Conservation (phyloP, 306 rosid genomes). For the Casuarina cunninghamiana region DNA sequence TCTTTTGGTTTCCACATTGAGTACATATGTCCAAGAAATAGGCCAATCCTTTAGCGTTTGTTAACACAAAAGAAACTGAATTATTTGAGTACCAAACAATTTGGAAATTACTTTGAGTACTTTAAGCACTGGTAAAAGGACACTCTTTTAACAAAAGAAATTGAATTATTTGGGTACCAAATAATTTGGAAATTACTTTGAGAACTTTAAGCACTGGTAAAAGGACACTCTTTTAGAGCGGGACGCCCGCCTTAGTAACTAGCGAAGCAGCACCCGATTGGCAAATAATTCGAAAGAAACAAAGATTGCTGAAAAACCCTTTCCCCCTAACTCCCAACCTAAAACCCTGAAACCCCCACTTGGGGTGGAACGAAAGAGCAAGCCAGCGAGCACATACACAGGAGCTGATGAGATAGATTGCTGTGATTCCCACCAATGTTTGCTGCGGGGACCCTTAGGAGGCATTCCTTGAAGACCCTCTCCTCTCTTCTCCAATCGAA, state of each 20-base stretch:
- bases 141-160: too few species aligned
- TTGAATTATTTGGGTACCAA: too few species aligned
- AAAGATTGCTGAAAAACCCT: neutral
- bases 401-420: neutral
- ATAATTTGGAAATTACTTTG: too few species aligned
- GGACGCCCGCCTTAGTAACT: neutral
- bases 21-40: too few species aligned
- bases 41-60: too few species aligned
- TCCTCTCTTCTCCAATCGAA: slow-evolving; percentile 51
- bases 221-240: too few species aligned
- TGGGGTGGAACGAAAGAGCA: slow-evolving; percentile 14
- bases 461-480: slow-evolving; percentile 54
- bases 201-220: too few species aligned
- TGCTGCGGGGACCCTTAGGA: slow-evolving; percentile 50
- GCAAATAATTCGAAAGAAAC: neutral
- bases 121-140: too few species aligned
- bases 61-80: too few species aligned
- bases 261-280: neutral
- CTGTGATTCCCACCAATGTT: slow-evolving; percentile 50
- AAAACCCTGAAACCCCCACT: slow-evolving; percentile 38
- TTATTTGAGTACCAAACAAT: too few species aligned
- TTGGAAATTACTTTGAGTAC: too few species aligned
- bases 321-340: slow-evolving; percentile 24
- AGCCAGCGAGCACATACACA: neutral
- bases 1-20: too few species aligned